Evolutionary conservation across 2,329 filamentous ascomycete genomes (phyloP), one percentile per base, ranked within the genome.

Genomic region (Aspergillus tubingensis): DNA sequence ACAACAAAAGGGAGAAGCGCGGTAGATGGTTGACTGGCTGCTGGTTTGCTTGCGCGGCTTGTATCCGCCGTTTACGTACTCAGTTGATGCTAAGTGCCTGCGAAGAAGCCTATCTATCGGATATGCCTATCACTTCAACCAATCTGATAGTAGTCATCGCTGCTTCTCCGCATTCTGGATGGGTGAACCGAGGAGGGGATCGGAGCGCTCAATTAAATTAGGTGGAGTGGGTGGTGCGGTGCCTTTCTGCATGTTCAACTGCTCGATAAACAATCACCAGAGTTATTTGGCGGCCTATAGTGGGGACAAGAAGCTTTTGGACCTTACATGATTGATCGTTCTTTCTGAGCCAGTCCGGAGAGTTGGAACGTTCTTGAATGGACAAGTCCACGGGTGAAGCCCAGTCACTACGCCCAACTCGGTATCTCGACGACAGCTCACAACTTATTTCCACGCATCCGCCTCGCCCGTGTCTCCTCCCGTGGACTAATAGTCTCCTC

Each of bases 241-340:
- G 27, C 27, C 27, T 30, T 49, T 49, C 47, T 49, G 23, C 47
- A 49, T 27, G 23, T 2, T 17, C 47, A 27, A 30, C 47, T 25
- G n/a, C 13, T 49, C 23, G 25, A 17, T 30, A 27, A 32, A 21
- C 10, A 21, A 23, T 19, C 23, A 19, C 17, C 43, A 57, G 38
- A 39, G n/a, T 39, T 57, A 57, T 25, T 49, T 30, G 44, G 54
- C 41, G 21, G 54, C 23, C 21, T 57, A 38, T 47, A 57, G 54
- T 57, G 54, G 32, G 25, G 54, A 41, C 27, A 36, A 8, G 54
- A 48, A 27, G 54, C 54, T 49, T 44, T 55, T 44, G 25, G 30
- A 57, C 54, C 30, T 48, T 49, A 48, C 47, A n/a, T 36, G 32
- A 13, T 30, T 5, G 21, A 43, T 43, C 10, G 1, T 19, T 44